Base-by-base conservation (phyloP, 1,284 basidiomycete genomes). In the Ustilago bromivora region DNA sequence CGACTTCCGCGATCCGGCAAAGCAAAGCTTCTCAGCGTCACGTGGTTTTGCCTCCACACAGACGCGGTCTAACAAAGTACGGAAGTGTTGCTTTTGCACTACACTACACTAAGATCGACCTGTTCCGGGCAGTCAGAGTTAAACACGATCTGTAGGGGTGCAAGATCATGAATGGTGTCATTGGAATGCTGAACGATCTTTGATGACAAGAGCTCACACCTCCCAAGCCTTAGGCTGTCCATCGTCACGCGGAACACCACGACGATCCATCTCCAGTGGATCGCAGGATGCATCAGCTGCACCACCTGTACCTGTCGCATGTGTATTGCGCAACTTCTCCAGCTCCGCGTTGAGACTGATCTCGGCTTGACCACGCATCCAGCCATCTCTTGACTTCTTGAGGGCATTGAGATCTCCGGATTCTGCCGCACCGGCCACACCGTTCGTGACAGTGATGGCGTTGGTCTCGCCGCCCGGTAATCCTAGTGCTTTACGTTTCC, bases 171-270 rank as follows among this genome's bases (percentile, higher is more conserved):
- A 49, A 36, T 35, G 55, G 46, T 46, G 51, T 49, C 31, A 38
- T 36, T 32, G 19, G 41, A 12, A 23, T 41, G 34, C 28, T 31
- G 28, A 12, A 6, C 6, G 6, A 19, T 32, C 43, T n/a, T 31
- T 17, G 17, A 7, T 12, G 10, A 35, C 38, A n/a, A 17, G n/a
- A 3, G n/a, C 13, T 61, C 36, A 85, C 11, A 85, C 84, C 66
- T 85, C 84, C 84, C 84, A 85, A 31, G 76, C 84, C 65, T 85
- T 85, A 7, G 78, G 65, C 76, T 83, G 75, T 9, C 84, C 84
- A 60, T 85, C 84, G 13, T 81, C 81, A 19, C 84, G 71, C 17
- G 82, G 78, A 15, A 82, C 60, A 41, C 71, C 71, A 15, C 84
- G 63, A 19, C 84, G 71, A 52, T 85, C 84, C 47, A 84, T 67